Conservation (phyloP, 2,329 filamentous ascomycete species). For the Diplodia corticola region DNA sequence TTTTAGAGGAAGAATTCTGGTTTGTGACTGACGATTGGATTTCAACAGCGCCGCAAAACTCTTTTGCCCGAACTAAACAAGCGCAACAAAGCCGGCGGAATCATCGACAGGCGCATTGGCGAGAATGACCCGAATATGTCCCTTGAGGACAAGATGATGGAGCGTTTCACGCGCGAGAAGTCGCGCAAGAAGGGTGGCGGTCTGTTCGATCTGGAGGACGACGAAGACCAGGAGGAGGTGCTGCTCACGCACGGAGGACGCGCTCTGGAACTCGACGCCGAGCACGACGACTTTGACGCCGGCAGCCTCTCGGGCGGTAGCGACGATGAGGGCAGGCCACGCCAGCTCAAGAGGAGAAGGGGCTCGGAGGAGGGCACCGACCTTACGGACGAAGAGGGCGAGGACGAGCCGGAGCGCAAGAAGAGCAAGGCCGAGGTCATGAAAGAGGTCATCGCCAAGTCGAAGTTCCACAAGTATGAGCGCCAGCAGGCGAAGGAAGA, state of each 20-base stretch:
- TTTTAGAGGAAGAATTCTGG: too few relatives aligned
- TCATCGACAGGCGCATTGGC: constrained; percentile 90
- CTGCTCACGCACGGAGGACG: constrained; percentile 82
- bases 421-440: constrained; percentile 97
- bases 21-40: neutral
- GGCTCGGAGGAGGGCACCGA: constrained; percentile 53
- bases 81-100: constrained; percentile 86
- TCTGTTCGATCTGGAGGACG: constrained; percentile 89
- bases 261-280: constrained; percentile 64
- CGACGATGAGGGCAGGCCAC: constrained; percentile 41
- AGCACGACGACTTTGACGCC: constrained; percentile 76
- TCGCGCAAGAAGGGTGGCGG: constrained; percentile 73
- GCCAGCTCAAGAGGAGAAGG: constrained; percentile 45
- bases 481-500: constrained; percentile 90
- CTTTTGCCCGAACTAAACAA: constrained; percentile 86
- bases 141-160: constrained; percentile 86
- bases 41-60: constrained; percentile 68
- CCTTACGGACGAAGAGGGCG: constrained; percentile 45
- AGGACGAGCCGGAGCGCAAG: constrained; percentile 72
- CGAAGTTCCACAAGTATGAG: constrained; percentile 92
- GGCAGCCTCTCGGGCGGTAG: constrained; percentile 62
- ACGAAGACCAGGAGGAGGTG: constrained; percentile 65
- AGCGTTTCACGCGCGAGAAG: constrained; percentile 87
- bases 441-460: constrained; percentile 97
- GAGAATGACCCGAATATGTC: constrained; percentile 95